These are phyloP conservation scores for Penicillium angulare DNA, from an alignment of 495 filamentous ascomycete genomes.

Conservation along the genomic window DNA sequence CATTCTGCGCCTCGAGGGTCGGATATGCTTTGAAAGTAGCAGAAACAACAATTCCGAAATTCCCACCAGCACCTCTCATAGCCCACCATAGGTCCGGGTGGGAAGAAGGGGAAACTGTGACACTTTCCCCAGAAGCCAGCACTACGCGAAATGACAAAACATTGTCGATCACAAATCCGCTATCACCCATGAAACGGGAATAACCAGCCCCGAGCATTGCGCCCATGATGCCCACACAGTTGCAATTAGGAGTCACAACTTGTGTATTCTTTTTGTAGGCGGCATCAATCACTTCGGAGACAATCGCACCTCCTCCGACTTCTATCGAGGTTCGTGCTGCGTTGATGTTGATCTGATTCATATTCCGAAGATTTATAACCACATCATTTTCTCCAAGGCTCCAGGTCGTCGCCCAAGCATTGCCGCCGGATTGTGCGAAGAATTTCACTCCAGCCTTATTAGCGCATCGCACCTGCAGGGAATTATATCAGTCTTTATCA, in stretches of 20 bases:
- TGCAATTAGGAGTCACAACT: background rate
- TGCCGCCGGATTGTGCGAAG: background rate
- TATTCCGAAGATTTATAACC: background rate
- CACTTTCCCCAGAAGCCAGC: constrained; percentile 42
- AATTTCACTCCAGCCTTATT: background rate
- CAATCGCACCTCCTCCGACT: background rate
- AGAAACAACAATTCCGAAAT: constrained; percentile 43
- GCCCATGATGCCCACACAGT: constrained; percentile 21
- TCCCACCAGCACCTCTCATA: constrained; percentile 37
- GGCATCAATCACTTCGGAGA: background rate
- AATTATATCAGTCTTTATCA: background rate
- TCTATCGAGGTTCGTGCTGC: background rate
- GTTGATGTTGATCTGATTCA: background rate
- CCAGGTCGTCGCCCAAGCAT: background rate
- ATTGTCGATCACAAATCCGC: constrained; percentile 50
- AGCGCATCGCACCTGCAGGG: background rate
- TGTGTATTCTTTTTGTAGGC: background rate
- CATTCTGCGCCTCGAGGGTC: constrained; percentile 10
- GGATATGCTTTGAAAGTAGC: constrained; percentile 30
- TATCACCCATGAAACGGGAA: constrained; percentile 40
- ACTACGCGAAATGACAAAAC: constrained; percentile 45
- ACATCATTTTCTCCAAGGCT: background rate
- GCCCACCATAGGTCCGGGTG: constrained; percentile 45
- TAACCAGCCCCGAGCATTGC: constrained; percentile 54
- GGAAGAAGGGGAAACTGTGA: constrained; percentile 22